Evolutionary conservation across 441 rosid species (phyloP), one percentile per base, ranked within the genome.

Genomic region (Populus hybrid): DNA sequence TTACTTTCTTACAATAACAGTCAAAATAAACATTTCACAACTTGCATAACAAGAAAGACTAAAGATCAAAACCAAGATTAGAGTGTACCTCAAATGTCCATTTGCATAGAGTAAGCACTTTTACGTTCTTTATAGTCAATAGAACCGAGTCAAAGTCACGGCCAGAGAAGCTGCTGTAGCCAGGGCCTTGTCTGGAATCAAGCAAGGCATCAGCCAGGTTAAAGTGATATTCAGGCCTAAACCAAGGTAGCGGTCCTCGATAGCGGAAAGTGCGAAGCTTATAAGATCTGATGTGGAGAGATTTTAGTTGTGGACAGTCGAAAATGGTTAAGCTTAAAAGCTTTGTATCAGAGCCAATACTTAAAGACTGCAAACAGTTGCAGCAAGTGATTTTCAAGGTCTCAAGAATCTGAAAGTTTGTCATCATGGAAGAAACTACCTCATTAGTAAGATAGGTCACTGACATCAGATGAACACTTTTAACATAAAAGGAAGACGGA

Each of bases 11-110:
- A 10, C 42, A 12, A 35, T 67, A 2, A 53, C 35, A 50, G 6
- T 1, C 9, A 30, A 28, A 36, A 14, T 57, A 16, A 28, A 75
- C 21, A 2, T 2, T 28, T 28, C n/a, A 7, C 1, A 23, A 38
- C 64, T 70, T 35, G 19, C 3, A 30, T 28, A 21, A 59, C 8
- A 67, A n/a, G 10, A 23, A 23, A 3, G 9, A 67, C 23, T 38
- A n/a, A 34, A 46, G 30, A 35, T 9, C 21, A 24, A 38, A 53
- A 24, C 10, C 21, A n/a, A 5, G 34, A 5, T 12, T 5, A 0
- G 6, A 68, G 18, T 18, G 57, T 86, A 89, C 95, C 93, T 89
- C 76, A 34, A 86, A 91, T 78, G 77, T 83, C 95, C 95, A 91
- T 81, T 81, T 85, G 34, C 93, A 88, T 0, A 91, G 78, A 59